Evolutionary conservation across 2,329 filamentous ascomycete genomes (phyloP), one percentile per base, ranked within the genome.

Genomic region (Phialemonium atrogriseum): DNA sequence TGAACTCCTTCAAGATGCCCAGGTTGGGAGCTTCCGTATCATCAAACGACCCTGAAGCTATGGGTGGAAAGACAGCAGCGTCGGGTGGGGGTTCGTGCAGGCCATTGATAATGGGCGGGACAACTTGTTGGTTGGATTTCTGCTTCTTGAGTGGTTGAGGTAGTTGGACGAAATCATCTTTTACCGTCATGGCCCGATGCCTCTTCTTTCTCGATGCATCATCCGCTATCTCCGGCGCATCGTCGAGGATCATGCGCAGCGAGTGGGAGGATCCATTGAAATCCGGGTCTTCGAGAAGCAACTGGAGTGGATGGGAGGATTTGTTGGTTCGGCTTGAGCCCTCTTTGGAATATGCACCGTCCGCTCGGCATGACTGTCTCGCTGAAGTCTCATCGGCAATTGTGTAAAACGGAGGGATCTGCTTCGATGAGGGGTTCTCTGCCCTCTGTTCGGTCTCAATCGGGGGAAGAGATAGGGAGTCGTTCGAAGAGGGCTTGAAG

Each of bases 131-230:
- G 10, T 65, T 60, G 4, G 74, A 68, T 48, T 74, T 78, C 43
- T 75, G 73, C 47, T 78, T 79, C 59, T 78, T 78, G 28, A 73
- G 60, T 4, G 74, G 75, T 45, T 79, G 73, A 1, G 76, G 76
- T 11, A 80, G 58, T 47, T 79, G 74, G 22, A 77, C 66, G 39
- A 77, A 73, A 39, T 79, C 73, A 35, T 80, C 76, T 41, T 76
- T 75, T 35, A 56, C 58, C 17, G 63, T 55, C 25, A 65, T 49
- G 7, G 55, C 54, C 30, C 65, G 56, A 18, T 59, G 61, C n/a
- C 73, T 60, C 51, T 77, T 78, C 55, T 75, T 77, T 30, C 58
- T 63, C 19, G 60, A 55, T 15, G 47, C 41, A 27, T 73, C 68
- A 23, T 72, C 68, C 10, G 44, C 43, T 9, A 45, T 41, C 16